Conservation (phyloP, 2,329 filamentous ascomycete species). For the Pseudocercospora fijiensis region DNA sequence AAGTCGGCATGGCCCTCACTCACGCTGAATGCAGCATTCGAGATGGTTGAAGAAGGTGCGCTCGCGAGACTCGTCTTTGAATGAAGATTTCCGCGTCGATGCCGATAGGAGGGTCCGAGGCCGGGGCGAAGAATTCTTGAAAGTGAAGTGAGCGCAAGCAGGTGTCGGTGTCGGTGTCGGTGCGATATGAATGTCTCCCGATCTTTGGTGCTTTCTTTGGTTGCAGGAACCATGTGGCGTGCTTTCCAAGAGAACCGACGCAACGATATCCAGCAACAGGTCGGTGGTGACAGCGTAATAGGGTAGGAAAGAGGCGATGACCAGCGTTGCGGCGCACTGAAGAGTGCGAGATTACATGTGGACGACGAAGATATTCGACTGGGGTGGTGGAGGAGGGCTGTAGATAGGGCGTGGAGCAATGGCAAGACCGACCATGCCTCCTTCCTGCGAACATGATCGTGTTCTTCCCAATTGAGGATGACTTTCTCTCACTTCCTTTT, state of each 20-base stretch:
- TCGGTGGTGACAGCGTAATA: not conserved
- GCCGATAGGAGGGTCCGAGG: not conserved
- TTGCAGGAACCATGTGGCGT: not conserved
- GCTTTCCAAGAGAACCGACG: not conserved
- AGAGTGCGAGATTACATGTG: not conserved
- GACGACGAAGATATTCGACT: not conserved
- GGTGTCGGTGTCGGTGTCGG: too few species aligned
- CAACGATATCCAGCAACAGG: not conserved
- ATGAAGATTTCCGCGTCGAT: not conserved
- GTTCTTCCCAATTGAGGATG: not conserved
- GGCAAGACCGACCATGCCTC: constrained; percentile 2
- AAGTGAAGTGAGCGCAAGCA: not conserved
- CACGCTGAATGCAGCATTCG: not conserved
- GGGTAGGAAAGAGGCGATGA: not conserved
- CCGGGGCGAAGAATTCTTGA: too few species aligned
- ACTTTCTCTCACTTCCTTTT: not conserved
- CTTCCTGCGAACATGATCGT: not conserved
- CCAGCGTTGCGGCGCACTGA: not conserved
- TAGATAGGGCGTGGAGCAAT: not conserved
- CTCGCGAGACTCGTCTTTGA: not conserved
- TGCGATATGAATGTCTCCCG: not conserved
- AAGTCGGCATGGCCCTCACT: not conserved
- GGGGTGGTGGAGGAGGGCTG: not conserved
- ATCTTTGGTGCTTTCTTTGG: not conserved
- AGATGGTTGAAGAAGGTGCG: not conserved